A percentile compares a stretch with the other conserved stretches of the same genome.
Conservation (phyloP, 805 yeast species). For the Myxozyma lipomycoides region DNA sequence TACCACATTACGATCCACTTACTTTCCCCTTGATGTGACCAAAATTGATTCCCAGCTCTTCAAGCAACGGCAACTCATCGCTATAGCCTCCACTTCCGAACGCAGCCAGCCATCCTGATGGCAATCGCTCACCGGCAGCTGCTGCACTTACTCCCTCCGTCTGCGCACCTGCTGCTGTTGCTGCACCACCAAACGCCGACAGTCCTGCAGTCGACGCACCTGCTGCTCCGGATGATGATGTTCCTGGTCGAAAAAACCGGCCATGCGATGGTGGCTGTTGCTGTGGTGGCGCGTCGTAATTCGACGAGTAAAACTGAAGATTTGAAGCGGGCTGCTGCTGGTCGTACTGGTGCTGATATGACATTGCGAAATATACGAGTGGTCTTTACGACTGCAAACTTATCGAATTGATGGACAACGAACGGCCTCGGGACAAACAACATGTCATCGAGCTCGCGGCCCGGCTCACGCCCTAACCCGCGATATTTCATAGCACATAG, state of each 20-base stretch:
- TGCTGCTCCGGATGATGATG: background rate
- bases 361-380: no score
- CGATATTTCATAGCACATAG: no score
- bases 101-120: constrained; percentile 82
- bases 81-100: constrained; percentile 90
- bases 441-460: no score
- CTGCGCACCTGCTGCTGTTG: constrained; percentile 32
- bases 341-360: background rate
- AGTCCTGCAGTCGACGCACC: constrained; percentile 13
- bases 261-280: background rate
- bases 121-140: constrained; percentile 43
- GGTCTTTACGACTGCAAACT: no score
- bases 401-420: no score
- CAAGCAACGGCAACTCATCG: constrained; percentile 88
- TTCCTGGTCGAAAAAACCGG: background rate
- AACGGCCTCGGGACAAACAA: no score
- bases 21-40: constrained; percentile 71
- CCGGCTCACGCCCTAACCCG: no score
- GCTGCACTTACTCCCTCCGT: constrained; percentile 39
- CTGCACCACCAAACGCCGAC: constrained; percentile 39
- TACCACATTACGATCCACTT: no score
- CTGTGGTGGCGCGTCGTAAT: constrained; percentile 27
- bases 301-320: constrained; percentile 36
- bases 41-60: constrained; percentile 91
- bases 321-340: constrained; percentile 17